phyloP scores from a whole-genome alignment of 192 early-diverging fungal species.

The Bifiguratus adelaidae region DNA sequence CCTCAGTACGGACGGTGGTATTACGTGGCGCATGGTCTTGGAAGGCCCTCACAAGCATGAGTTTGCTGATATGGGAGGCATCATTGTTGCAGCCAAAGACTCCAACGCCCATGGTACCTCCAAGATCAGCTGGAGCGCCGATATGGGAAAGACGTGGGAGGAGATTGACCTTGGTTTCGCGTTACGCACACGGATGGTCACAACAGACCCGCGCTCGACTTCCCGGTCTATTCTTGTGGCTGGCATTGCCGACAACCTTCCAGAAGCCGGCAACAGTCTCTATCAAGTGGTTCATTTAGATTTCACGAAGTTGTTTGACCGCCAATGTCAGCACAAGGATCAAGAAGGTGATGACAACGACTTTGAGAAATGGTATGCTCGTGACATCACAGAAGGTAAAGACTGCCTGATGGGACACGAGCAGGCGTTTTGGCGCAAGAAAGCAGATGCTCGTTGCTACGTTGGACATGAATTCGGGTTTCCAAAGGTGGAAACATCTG shows the following conservation, averaged over 20 bases:
- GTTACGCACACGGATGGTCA: slow-evolving; percentile 52
- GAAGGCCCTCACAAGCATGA: slow-evolving; percentile 77
- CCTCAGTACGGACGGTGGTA: slow-evolving; percentile 74
- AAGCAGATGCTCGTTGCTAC: slow-evolving; percentile 65
- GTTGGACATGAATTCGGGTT: slow-evolving; percentile 52
- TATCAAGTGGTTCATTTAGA: slow-evolving; percentile 57
- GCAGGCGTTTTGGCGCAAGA: slow-evolving; percentile 61
- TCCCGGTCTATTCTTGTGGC: slow-evolving; percentile 60
- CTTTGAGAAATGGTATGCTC: slow-evolving; percentile 67
- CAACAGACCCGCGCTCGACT: slow-evolving; percentile 73
- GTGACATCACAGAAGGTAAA: slow-evolving; percentile 30
- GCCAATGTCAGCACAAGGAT: slow-evolving; percentile 55
- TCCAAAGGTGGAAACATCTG: slow-evolving; percentile 34
- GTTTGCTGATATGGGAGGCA: slow-evolving; percentile 68
- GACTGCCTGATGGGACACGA: slow-evolving; percentile 84
- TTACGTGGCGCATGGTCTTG: slow-evolving; percentile 55
- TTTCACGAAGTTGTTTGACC: slow-evolving; percentile 42
- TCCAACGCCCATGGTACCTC: slow-evolving; percentile 31
- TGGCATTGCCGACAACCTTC: slow-evolving; percentile 17
- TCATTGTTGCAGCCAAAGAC: slow-evolving; percentile 66
- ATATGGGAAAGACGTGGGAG: slow-evolving; percentile 64
- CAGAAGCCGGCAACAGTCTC: slow-evolving; percentile 1
- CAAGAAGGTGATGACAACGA: slow-evolving; percentile 44
- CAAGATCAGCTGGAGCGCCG: slow-evolving; percentile 60
- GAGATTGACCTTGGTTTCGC: slow-evolving; percentile 26